Evolutionary conservation across 371 early-diverging fungal genomes (phyloP).

Genomic region (Mycotypha africana): DNA sequence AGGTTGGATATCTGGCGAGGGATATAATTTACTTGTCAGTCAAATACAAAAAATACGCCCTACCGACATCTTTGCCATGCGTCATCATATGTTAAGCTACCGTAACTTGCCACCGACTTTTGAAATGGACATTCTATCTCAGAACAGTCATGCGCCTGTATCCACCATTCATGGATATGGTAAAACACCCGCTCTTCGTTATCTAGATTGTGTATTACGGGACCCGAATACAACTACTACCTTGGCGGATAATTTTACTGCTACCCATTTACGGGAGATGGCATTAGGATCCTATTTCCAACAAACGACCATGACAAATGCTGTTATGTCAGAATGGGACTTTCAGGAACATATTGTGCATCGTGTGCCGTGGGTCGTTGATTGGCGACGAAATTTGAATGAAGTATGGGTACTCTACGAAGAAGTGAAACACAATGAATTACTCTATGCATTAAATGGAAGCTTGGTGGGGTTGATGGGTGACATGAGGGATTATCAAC

Average conservation of each 20-base stretch:
- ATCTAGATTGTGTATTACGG: slow-evolving; percentile 12
- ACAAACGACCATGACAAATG: slow-evolving; percentile 4
- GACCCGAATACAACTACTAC: slow-evolving; percentile 3
- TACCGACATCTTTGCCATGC: slow-evolving; percentile 45
- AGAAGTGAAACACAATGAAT: slow-evolving; percentile 63
- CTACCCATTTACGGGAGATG: slow-evolving; percentile 53
- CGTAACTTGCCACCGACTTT: slow-evolving; percentile 36
- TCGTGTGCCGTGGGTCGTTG: slow-evolving; percentile 53
- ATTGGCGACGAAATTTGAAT: slow-evolving; percentile 52
- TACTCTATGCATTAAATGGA: slow-evolving; percentile 73
- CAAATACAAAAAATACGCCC: slow-evolving; percentile 48
- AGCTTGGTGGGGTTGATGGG: slow-evolving; percentile 66
- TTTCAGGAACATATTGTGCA: slow-evolving; percentile 47
- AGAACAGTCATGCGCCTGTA: too few relatives aligned
- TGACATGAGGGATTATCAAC: slow-evolving; percentile 22
- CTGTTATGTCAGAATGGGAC: slow-evolving; percentile 44
- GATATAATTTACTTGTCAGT: slow-evolving; percentile 61
- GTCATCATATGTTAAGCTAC: slow-evolving; percentile 4
- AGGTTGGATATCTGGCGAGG: slow-evolving; percentile 81
- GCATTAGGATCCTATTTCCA: slow-evolving; percentile 44
- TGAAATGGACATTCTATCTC: slow-evolving; percentile 11
- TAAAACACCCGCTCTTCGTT: slow-evolving; percentile 7
- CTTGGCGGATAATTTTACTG: slow-evolving; percentile 36
- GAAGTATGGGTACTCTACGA: slow-evolving; percentile 53
- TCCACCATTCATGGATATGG: neutral